A percentile compares a stretch with the other conserved stretches of the same genome.
phyloP scores from a whole-genome alignment of 305 asterid species.

The Withania somnifera region DNA sequence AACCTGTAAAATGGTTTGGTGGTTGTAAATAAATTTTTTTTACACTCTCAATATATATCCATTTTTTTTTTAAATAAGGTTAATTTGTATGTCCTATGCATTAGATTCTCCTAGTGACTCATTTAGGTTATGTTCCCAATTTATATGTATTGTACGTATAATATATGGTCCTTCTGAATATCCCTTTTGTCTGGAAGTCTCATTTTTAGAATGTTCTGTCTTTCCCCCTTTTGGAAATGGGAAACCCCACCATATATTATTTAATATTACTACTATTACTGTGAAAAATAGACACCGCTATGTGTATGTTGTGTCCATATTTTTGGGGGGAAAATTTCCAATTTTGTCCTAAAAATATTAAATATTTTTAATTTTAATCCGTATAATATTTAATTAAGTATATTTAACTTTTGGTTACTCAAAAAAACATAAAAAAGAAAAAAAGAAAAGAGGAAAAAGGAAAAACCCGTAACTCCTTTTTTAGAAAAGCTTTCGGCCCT shows the following conservation, averaged over 20 bases:
- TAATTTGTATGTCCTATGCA: not conserved
- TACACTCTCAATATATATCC: too few species aligned
- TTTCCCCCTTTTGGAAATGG: not conserved
- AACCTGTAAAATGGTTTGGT: too few species aligned
- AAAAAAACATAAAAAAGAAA: not conserved
- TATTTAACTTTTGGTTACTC: not conserved
- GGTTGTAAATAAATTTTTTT: too few species aligned
- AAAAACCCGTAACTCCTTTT: not conserved
- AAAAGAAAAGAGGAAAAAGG: not conserved
- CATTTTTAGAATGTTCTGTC: conserved; percentile 16
- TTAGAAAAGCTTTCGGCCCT: not conserved
- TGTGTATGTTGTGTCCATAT: not conserved
- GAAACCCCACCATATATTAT: not conserved
- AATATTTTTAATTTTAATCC: not conserved
- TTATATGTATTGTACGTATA: not conserved
- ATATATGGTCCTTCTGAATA: conserved; percentile 25
- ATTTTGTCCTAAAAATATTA: not conserved
- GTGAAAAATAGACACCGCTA: not conserved
- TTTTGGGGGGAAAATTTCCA: not conserved
- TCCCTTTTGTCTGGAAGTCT: conserved; percentile 26
- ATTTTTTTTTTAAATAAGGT: not conserved
- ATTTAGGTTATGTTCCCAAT: conserved; percentile 15
- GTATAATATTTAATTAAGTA: not conserved
- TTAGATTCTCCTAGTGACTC: conserved; percentile 23
- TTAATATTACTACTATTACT: not conserved